Evolutionary conservation across 345 rosid species (phyloP).

Genomic region (Schrenkiella parvula): DNA sequence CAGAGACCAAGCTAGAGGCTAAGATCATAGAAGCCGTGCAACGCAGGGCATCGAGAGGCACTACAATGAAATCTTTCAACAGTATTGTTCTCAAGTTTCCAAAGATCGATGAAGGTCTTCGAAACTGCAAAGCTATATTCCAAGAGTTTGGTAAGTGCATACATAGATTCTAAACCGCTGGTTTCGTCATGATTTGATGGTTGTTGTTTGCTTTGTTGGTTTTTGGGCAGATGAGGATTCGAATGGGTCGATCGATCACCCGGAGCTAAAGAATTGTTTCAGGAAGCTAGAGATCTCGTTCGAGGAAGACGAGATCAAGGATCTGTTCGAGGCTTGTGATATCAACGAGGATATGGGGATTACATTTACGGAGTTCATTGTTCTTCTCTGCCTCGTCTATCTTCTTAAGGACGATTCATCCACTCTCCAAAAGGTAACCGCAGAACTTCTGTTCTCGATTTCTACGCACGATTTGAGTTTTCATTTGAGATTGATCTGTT

Average conservation of each 20-base stretch:
- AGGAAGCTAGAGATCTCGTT: slow-evolving; percentile 62
- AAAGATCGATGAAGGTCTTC: slow-evolving; percentile 71
- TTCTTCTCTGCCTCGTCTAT: slow-evolving; percentile 84
- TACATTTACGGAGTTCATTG: slow-evolving; percentile 84
- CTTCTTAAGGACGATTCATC: slow-evolving; percentile 75
- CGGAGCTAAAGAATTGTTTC: slow-evolving; percentile 74
- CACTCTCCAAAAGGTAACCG: slow-evolving; percentile 56
- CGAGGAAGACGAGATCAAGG: slow-evolving; percentile 75
- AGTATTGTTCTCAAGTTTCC: slow-evolving; percentile 87
- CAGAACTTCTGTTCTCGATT: not conserved
- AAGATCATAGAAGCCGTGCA: slow-evolving; percentile 78
- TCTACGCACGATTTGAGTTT: not conserved
- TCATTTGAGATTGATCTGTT: not conserved
- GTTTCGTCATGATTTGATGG: not conserved
- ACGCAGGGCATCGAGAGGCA: slow-evolving; percentile 61
- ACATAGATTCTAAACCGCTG: not conserved
- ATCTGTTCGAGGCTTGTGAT: slow-evolving; percentile 80
- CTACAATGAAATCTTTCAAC: slow-evolving; percentile 71
- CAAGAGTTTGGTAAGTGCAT: slow-evolving; percentile 67
- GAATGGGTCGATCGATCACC: slow-evolving; percentile 71
- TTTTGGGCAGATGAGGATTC: slow-evolving; percentile 68
- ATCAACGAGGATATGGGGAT: slow-evolving; percentile 75
- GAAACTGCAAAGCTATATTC: slow-evolving; percentile 80
- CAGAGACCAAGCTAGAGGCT: slow-evolving; percentile 82
- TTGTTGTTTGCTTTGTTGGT: not conserved